phyloP scores from a whole-genome alignment of 306 rosid species.

The Astragalus membranaceus region DNA sequence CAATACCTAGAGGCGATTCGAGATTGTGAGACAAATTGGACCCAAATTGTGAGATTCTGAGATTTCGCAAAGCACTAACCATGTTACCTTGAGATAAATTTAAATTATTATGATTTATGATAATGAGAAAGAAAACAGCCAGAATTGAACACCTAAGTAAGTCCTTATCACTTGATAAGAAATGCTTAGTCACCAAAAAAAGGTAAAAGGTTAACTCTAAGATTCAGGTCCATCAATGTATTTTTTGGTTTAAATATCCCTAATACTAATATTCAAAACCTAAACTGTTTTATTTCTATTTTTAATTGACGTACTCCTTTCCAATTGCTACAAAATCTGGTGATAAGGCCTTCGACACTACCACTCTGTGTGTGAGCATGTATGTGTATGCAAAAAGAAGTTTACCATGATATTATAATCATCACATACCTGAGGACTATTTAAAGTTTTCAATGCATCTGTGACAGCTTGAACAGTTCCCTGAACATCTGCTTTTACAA shows the following conservation, averaged over 20 bases:
- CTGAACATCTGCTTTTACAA: constrained; percentile 95
- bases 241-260: neutral
- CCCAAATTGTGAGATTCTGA: too few species aligned
- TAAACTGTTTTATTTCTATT: neutral
- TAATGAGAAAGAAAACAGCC: neutral
- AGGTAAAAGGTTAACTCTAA: neutral
- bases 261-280: neutral
- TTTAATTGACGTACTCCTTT: neutral
- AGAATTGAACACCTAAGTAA: neutral
- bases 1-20: too few species aligned
- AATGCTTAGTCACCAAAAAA: neutral
- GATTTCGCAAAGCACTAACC: too few species aligned
- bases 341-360: neutral
- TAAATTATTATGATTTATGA: neutral
- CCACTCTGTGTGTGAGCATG: neutral
- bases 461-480: constrained; percentile 98
- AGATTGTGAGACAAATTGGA: too few species aligned
- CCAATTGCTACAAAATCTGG: neutral
- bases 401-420: neutral
- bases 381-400: neutral
- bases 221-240: neutral
- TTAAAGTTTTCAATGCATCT: constrained; percentile 75
- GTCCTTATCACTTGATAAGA: neutral
- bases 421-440: constrained; percentile 77
- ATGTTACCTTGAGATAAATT: neutral